A percentile compares a stretch with the other conserved stretches of the same genome.
These are phyloP conservation scores for Polygonum aviculare DNA, from an alignment of 148 eudicot species.

Conservation along the genomic window DNA sequence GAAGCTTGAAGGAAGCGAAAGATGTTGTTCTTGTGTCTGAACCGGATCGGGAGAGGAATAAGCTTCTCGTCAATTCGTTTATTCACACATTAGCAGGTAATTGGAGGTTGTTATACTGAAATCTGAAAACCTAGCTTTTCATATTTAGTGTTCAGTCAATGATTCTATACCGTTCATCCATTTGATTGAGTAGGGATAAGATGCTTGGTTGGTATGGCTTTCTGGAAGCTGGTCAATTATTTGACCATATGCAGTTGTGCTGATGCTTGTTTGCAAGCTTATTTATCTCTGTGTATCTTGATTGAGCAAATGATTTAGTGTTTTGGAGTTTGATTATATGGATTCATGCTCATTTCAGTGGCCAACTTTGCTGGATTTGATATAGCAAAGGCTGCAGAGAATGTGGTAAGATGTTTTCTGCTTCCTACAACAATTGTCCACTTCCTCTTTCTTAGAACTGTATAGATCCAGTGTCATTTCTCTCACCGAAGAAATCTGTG, in stretches of 20 bases:
- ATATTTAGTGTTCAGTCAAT: not conserved
- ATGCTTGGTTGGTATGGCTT: not conserved
- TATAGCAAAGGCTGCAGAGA: slow-evolving; percentile 35
- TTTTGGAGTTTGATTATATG: not conserved
- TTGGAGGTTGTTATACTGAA: not conserved
- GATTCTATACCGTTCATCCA: not conserved
- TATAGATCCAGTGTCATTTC: not conserved
- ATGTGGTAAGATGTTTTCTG: slow-evolving; percentile 28
- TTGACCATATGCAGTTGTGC: not conserved
- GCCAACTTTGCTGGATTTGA: slow-evolving; percentile 40
- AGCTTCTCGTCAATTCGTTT: slow-evolving; percentile 1
- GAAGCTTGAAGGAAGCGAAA: slow-evolving; percentile 2
- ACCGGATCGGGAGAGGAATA: not conserved
- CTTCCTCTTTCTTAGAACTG: not conserved
- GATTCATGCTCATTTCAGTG: slow-evolving; percentile 24
- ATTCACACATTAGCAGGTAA: slow-evolving; percentile 2
- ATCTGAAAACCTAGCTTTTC: not conserved
- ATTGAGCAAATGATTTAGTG: not conserved
- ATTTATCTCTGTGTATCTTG: too few species aligned
- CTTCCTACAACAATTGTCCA: not conserved
- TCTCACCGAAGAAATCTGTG: not conserved
- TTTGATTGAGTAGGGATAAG: not conserved
- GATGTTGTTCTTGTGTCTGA: not conserved
- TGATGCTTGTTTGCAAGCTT: not conserved
- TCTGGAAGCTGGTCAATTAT: not conserved